Percentiles rank a stretch among this genome's conserved stretches.
These are phyloP conservation scores for Botrytis fragariae DNA, from an alignment of 2,329 filamentous ascomycete species.

Conservation along the genomic window DNA sequence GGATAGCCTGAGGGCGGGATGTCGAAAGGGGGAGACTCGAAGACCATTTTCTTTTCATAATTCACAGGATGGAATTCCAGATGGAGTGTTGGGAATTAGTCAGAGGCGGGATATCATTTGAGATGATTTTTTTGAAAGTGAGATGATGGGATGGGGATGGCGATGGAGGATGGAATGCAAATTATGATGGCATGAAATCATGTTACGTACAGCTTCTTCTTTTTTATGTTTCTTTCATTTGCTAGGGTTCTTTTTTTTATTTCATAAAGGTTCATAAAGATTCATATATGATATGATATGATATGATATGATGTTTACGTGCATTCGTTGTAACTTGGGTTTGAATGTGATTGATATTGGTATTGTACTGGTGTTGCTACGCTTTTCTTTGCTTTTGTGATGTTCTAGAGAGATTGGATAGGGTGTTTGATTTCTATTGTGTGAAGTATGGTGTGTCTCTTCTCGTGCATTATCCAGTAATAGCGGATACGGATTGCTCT, in stretches of 20 bases:
- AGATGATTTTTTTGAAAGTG: constrained; percentile 4
- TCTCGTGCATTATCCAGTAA: background rate
- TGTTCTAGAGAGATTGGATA: background rate
- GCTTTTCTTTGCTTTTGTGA: background rate
- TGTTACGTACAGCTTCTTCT: constrained; percentile 5
- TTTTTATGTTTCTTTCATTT: constrained; percentile 3
- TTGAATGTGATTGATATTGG: background rate
- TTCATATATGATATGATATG: constrained; percentile 1
- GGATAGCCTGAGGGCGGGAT: constrained; percentile 6
- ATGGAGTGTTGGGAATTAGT: background rate
- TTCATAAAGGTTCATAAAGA: background rate
- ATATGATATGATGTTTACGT: background rate
- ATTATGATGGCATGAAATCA: constrained; percentile 17
- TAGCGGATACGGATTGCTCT: background rate
- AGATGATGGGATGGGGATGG: background rate
- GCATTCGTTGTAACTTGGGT: background rate
- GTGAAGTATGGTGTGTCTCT: background rate
- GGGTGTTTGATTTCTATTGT: background rate
- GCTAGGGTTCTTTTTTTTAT: background rate
- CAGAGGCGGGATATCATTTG: constrained; percentile 2
- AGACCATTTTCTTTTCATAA: constrained; percentile 14
- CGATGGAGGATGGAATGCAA: constrained; percentile 11
- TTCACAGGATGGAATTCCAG: background rate
- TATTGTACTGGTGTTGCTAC: background rate
- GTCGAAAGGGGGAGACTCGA: background rate